Evolutionary conservation across 108 stramenopile genomes (phyloP).

Genomic region (Cylindrotheca fusiformis): DNA sequence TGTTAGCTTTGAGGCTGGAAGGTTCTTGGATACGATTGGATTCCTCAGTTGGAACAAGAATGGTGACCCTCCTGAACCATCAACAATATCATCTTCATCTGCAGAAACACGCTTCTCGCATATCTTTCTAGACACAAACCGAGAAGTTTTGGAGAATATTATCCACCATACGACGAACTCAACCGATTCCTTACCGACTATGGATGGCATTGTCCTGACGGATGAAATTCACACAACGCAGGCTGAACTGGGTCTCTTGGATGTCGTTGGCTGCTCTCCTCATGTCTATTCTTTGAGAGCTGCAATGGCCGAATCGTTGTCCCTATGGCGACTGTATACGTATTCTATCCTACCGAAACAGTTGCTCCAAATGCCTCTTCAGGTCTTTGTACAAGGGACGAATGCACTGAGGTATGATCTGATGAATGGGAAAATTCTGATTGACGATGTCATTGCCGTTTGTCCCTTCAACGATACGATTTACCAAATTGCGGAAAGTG

Average conservation of each 20-base stretch:
- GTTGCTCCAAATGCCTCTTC: constrained; percentile 9
- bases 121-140: constrained; percentile 53
- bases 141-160: constrained; percentile 22
- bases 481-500: constrained; percentile 15
- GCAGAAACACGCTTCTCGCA: constrained; percentile 34
- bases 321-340: constrained; percentile 42
- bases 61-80: not conserved
- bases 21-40: constrained; percentile 77
- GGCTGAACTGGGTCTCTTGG: constrained; percentile 36
- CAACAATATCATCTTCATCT: not conserved
- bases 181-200: constrained; percentile 35
- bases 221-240: constrained; percentile 42
- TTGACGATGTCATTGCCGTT: constrained; percentile 57
- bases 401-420: constrained; percentile 46
- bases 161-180: constrained; percentile 5
- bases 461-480: constrained; percentile 60
- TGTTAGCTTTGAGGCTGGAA: constrained; percentile 65
- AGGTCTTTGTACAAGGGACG: constrained; percentile 36
- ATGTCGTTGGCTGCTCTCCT: constrained; percentile 51
- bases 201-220: constrained; percentile 42
- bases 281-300: constrained; percentile 24
- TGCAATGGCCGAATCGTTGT: constrained; percentile 4
- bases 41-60: constrained; percentile 39
- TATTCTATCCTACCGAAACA: constrained; percentile 16
- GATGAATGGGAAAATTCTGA: constrained; percentile 38